phyloP scores from a whole-genome alignment of 176 grass and related monocot species.

The Bromus sterilis region DNA sequence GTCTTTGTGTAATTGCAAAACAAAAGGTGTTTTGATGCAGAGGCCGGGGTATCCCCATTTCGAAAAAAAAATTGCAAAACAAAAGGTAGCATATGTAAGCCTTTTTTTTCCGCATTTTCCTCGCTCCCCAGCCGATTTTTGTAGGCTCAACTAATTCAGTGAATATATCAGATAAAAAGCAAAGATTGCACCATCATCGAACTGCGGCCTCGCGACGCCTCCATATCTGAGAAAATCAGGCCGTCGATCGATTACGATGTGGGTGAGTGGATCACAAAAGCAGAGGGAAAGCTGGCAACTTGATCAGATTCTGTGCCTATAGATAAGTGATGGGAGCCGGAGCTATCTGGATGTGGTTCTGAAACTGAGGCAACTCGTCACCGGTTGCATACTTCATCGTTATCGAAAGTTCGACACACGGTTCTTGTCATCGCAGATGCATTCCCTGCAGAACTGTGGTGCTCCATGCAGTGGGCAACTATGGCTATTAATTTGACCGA shows the following conservation, averaged over 20 bases:
- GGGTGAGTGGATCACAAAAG: conserved; percentile 31
- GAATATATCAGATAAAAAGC: conserved; percentile 4
- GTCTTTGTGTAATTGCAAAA: neutral
- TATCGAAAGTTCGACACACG: too few species aligned
- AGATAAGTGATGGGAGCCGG: conserved; percentile 11
- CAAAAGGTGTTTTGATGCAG: too few species aligned
- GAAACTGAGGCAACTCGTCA: conserved; percentile 26
- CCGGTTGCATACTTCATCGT: neutral
- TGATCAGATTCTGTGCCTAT: conserved; percentile 24
- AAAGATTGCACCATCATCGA: conserved; percentile 24
- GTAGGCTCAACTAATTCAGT: neutral
- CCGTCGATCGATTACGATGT: neutral
- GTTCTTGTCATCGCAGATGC: too few species aligned
- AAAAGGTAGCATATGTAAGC: conserved; percentile 10
- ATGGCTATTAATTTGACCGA: neutral
- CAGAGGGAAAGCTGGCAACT: conserved; percentile 23
- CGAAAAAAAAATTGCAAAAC: neutral
- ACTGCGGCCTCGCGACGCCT: conserved; percentile 15
- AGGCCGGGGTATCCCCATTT: too few species aligned
- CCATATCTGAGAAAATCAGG: conserved; percentile 28
- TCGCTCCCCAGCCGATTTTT: conserved; percentile 4
- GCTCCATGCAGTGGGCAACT: neutral
- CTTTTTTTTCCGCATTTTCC: neutral
- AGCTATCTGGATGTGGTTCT: conserved; percentile 28
- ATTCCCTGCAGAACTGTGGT: neutral